Conservation (phyloP, 2,329 filamentous ascomycete species). For the Trichophyton equinum region DNA sequence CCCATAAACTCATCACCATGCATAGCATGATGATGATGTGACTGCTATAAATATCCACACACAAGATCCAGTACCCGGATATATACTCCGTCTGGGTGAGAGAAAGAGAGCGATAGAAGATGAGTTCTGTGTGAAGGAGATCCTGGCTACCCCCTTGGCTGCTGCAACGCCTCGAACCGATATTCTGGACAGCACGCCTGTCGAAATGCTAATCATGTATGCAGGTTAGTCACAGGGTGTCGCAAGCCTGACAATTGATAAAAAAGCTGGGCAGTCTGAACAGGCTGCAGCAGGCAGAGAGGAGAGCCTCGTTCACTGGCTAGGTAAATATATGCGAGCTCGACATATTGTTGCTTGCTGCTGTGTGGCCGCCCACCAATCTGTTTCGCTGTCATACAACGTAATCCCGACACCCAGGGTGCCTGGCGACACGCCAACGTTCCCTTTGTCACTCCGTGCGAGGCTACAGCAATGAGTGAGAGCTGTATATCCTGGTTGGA, state of each 20-base stretch:
- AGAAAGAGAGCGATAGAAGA: not conserved
- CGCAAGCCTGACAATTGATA: not conserved
- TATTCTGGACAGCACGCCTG: not conserved
- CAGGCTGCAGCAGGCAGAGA: not conserved
- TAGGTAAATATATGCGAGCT: not conserved
- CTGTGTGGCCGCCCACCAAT: not conserved
- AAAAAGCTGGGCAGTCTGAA: not conserved
- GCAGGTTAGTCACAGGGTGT: not conserved
- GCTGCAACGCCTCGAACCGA: conserved; percentile 1
- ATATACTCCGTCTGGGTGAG: not conserved
- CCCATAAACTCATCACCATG: not conserved
- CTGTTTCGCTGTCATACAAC: not conserved
- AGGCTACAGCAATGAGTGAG: too few relatives aligned
- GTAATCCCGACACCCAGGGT: not conserved
- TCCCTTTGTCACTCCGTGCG: too few relatives aligned
- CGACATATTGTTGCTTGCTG: not conserved
- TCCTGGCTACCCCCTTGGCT: not conserved
- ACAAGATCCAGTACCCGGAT: not conserved
- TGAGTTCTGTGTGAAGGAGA: not conserved
- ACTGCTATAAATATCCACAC: not conserved
- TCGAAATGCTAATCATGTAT: not conserved
- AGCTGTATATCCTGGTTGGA: too few relatives aligned
- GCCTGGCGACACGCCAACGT: not conserved
- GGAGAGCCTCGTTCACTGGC: not conserved
- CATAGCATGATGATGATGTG: not conserved